These are phyloP conservation scores for Suhomyces maxii DNA, from an alignment of 1,139 yeast genomes.

Conservation along the genomic window DNA sequence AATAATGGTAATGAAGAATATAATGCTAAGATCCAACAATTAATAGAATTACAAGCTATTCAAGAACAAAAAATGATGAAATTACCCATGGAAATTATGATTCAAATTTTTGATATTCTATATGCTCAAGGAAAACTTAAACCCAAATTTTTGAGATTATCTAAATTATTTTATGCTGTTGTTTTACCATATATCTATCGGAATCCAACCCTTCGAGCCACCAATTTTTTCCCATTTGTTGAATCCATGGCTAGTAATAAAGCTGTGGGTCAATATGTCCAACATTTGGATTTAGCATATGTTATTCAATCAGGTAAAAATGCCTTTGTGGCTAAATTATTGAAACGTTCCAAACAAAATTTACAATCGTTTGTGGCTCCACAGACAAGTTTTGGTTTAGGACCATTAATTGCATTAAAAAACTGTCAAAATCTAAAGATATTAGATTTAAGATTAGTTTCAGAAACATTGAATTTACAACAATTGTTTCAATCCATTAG, in stretches of 20 bases:
- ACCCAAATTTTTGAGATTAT: slow-evolving; percentile 59
- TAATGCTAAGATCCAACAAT: slow-evolving; percentile 18
- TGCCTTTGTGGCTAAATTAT: slow-evolving; percentile 78
- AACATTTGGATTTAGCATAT: slow-evolving; percentile 64
- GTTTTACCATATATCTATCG: slow-evolving; percentile 64
- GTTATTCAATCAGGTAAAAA: slow-evolving; percentile 93
- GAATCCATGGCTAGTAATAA: slow-evolving; percentile 57
- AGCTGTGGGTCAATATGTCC: slow-evolving; percentile 45
- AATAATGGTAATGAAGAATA: slow-evolving; percentile 18
- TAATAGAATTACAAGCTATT: slow-evolving; percentile 15
- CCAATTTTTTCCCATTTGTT: slow-evolving; percentile 72
- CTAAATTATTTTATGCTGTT: slow-evolving; percentile 58
- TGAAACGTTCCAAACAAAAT: slow-evolving; percentile 69
- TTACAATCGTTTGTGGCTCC: slow-evolving; percentile 81
- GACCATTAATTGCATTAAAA: slow-evolving; percentile 78
- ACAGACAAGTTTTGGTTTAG: slow-evolving; percentile 90
- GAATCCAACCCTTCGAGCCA: slow-evolving; percentile 60
- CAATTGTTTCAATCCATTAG: slow-evolving; percentile 76
- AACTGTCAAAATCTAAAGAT: slow-evolving; percentile 63
- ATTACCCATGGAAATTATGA: slow-evolving; percentile 63
- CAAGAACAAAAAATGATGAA: slow-evolving; percentile 25
- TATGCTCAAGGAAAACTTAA: slow-evolving; percentile 34
- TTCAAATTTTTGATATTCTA: slow-evolving; percentile 48
- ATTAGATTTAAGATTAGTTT: slow-evolving; percentile 82
- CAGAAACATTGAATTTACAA: slow-evolving; percentile 82